Evolutionary conservation across 805 yeast genomes (phyloP).

Genomic region (Lipomyces kockii): DNA sequence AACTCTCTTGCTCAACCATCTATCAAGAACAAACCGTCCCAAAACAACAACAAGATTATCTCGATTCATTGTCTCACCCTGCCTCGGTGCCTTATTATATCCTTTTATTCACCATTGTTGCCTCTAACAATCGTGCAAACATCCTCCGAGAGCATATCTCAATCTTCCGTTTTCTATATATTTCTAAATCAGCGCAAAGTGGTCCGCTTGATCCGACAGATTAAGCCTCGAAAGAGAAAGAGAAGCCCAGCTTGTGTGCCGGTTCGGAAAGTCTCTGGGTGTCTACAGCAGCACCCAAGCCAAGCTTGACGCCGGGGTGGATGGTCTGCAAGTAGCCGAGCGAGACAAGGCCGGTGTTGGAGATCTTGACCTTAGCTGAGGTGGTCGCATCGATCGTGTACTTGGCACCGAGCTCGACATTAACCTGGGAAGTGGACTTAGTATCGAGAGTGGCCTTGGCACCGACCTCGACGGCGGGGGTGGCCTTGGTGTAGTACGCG

Average conservation of each 20-base stretch:
- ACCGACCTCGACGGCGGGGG: slow-evolving; percentile 92
- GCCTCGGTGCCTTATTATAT: background rate
- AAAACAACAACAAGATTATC: background rate
- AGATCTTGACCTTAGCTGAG: slow-evolving; percentile 94
- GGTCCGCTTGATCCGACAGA: background rate
- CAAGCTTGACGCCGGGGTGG: slow-evolving; percentile 95
- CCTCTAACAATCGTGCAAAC: background rate
- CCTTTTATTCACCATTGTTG: background rate
- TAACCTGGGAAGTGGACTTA: slow-evolving; percentile 74
- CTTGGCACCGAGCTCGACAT: slow-evolving; percentile 94
- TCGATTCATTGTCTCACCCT: background rate
- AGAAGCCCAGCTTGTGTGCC: slow-evolving; percentile 96
- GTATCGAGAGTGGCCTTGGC: slow-evolving; percentile 97
- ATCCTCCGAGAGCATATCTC: background rate
- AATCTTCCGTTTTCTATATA: background rate
- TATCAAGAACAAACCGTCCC: background rate
- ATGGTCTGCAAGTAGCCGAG: slow-evolving; percentile 91
- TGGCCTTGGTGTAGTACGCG: slow-evolving; percentile 95
- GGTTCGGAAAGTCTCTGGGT: slow-evolving; percentile 94
- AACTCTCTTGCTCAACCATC: background rate
- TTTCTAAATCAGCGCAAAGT: background rate
- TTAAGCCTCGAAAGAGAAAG: slow-evolving; percentile 90
- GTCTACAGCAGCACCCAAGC: slow-evolving; percentile 96
- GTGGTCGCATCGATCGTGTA: slow-evolving; percentile 86
- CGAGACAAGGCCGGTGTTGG: slow-evolving; percentile 94